phyloP scores from a whole-genome alignment of 495 filamentous ascomycete genomes.

The Pseudomonodictys pantanalensis region DNA sequence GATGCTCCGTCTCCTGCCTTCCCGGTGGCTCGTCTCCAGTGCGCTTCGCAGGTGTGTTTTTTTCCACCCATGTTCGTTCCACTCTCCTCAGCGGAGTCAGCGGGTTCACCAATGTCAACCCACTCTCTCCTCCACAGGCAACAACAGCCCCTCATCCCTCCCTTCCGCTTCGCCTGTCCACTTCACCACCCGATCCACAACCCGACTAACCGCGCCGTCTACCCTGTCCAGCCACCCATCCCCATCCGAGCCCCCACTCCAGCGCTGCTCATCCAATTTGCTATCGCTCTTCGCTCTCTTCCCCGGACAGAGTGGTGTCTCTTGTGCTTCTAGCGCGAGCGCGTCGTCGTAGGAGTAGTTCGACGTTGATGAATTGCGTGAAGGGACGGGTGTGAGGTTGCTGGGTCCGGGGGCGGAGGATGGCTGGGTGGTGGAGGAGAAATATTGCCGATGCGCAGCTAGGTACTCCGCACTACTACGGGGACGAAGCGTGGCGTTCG shows the following conservation, averaged over 20 bases:
- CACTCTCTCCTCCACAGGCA: conserved; percentile 6
- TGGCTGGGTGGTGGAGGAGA: not conserved
- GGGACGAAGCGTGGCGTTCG: no score
- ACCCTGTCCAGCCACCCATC: conserved; percentile 13
- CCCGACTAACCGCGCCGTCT: conserved; percentile 14
- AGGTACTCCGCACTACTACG: no score
- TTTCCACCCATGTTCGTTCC: no score
- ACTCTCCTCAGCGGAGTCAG: no score
- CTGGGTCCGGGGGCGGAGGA: not conserved
- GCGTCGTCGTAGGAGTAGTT: not conserved
- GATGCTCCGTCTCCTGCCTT: no score
- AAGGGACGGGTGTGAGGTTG: not conserved
- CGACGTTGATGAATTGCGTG: not conserved
- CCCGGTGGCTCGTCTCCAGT: no score
- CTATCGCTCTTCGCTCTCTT: not conserved
- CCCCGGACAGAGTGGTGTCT: not conserved
- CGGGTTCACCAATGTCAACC: no score
- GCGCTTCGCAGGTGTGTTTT: no score
- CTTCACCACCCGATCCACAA: conserved; percentile 13
- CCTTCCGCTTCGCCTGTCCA: conserved; percentile 21
- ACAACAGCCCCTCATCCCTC: conserved; percentile 22
- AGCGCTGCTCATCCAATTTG: not conserved
- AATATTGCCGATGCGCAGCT: no score
- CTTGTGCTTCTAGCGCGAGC: conserved; percentile 3
- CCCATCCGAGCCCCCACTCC: not conserved